phyloP scores from a whole-genome alignment of 176 grass and related monocot genomes.

The Secale cereale region DNA sequence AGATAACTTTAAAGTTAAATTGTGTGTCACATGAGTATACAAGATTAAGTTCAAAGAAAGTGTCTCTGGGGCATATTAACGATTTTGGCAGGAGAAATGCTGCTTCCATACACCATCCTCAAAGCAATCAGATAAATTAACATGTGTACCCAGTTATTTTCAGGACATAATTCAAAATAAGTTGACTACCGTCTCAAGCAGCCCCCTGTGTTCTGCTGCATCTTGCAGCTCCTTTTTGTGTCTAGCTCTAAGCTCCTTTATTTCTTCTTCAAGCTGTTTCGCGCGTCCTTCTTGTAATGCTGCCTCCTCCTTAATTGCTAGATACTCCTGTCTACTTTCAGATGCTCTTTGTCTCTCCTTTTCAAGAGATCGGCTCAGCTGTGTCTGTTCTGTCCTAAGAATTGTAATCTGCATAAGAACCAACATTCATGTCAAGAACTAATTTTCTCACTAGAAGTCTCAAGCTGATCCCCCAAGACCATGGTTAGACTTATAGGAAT shows the following conservation, averaged over 20 bases:
- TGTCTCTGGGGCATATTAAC: neutral
- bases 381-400: slow-evolving; percentile 99
- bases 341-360: slow-evolving; percentile 99
- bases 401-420: slow-evolving; percentile 71
- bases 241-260: slow-evolving; percentile 77
- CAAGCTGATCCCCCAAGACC: slow-evolving; percentile 5
- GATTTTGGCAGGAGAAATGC: slow-evolving; percentile 19
- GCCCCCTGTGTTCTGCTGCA: slow-evolving; percentile 62
- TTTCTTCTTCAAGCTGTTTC: slow-evolving; percentile 93
- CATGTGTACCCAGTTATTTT: neutral
- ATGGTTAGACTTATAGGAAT: neutral
- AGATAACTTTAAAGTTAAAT: slow-evolving; percentile 1
- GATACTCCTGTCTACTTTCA: slow-evolving; percentile 96
- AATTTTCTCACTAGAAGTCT: neutral
- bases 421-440: slow-evolving; percentile 20
- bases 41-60: neutral
- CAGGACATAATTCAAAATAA: neutral
- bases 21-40: slow-evolving; percentile 6
- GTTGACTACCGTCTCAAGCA: slow-evolving; percentile 79
- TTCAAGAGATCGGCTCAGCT: slow-evolving; percentile 93
- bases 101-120: neutral
- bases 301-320: slow-evolving; percentile 83
- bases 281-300: slow-evolving; percentile 84
- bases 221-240: slow-evolving; percentile 92
- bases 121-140: slow-evolving; percentile 17